These are phyloP conservation scores for Medicago arabica DNA, from an alignment of 306 rosid genomes.

Conservation along the genomic window DNA sequence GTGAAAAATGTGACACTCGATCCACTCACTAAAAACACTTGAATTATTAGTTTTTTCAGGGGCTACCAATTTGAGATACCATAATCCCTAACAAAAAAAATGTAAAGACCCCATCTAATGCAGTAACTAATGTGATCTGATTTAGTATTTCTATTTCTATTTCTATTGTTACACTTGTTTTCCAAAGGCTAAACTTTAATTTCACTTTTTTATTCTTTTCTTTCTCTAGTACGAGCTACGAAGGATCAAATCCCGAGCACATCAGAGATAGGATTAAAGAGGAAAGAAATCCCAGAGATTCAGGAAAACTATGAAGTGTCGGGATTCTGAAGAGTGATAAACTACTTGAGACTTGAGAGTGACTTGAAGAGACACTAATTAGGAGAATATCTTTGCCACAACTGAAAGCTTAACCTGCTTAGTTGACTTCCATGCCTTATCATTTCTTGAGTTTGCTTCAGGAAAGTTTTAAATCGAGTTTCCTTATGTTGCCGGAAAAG, in stretches of 20 bases:
- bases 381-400: background rate
- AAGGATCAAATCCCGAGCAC: constrained; percentile 1
- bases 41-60: background rate
- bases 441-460: constrained; percentile 17
- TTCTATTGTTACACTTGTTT: background rate
- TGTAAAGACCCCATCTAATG: background rate
- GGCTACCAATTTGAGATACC: background rate
- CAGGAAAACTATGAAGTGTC: constrained; percentile 17
- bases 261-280: background rate
- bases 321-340: constrained; percentile 32
- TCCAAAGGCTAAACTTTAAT: background rate
- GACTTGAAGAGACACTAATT: constrained; percentile 40
- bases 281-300: constrained; percentile 37
- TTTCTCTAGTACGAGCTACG: background rate
- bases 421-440: constrained; percentile 34
- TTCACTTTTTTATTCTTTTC: background rate
- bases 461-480: constrained; percentile 24
- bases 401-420: constrained; percentile 35
- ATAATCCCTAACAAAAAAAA: background rate
- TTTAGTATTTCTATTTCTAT: background rate
- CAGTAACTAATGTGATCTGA: background rate
- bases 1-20: background rate
- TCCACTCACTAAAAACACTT: background rate
- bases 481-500: constrained; percentile 9
- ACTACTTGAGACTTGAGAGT: constrained; percentile 28